Evolutionary conservation across 2,329 filamentous ascomycete species (phyloP), one percentile per base, ranked within the genome.

Genomic region (Diaporthe vaccinii): DNA sequence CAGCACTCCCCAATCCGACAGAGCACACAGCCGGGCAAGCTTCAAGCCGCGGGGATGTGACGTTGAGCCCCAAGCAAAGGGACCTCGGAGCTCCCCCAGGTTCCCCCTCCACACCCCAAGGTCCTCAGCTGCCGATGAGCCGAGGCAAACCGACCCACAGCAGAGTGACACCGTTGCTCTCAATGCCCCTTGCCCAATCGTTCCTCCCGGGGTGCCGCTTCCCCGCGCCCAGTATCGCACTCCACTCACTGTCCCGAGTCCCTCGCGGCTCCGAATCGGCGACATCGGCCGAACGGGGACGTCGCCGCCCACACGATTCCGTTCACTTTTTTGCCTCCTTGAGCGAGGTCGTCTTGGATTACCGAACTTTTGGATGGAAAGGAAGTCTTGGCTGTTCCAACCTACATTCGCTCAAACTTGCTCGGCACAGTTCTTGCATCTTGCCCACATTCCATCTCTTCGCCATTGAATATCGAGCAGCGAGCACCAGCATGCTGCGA

Each of bases 111-210:
- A 41, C 49, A 41, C 62, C 44, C 20, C 46, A 34, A 5, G 25
- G 28, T 46, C 31, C 61, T 49, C 41, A 49, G 61, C 41, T 58
- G 31, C 68, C 73, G 62, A 68, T 68, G 62, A 76, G 70, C 76
- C 76, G 76, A 77, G 76, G 76, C 46, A 77, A 77, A 20, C 75
- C 75, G 74, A 70, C 39, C 41, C 46, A 57, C 68, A 65, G 10
- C 41, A 39, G 36, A 20, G 25, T 14, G 12, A 10, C 59, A 46
- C 55, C 2, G 36, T 68, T 53, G 31, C 49, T 25, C 25, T 3
- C 44, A 20, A 1, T 7, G 17, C 62, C 65, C 46, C 53, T 68
- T 68, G 65, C 46, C 65, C 65, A 68, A 68, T 68, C 65, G 53
- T 12, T 39, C 28, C 31, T 68, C 44, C 28, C 25, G 12, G 62